These are phyloP conservation scores for Themeda triandra DNA, from an alignment of 176 grass and related monocot genomes.

Conservation along the genomic window DNA sequence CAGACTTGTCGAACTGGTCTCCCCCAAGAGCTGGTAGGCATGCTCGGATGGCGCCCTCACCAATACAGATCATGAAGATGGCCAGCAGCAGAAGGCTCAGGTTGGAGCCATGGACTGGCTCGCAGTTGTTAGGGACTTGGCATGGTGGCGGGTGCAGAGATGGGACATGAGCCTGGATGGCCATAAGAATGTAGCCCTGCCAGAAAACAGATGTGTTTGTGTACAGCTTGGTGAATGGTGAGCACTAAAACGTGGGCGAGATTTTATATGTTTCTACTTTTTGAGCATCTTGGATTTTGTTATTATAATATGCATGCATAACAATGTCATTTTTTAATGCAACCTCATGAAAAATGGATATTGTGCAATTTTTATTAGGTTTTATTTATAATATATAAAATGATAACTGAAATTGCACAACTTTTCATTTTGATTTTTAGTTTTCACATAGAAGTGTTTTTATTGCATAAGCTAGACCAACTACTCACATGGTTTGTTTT, in stretches of 20 bases:
- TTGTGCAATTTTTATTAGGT: no score
- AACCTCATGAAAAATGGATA: no score
- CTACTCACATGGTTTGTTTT: no score
- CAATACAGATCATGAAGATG: constrained; percentile 53
- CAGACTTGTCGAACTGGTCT: constrained; percentile 60
- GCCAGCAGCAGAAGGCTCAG: constrained; percentile 49
- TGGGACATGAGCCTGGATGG: constrained; percentile 56
- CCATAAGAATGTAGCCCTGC: constrained; percentile 75
- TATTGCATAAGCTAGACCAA: no score
- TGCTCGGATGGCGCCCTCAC: constrained; percentile 49
- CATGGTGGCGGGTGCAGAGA: constrained; percentile 62
- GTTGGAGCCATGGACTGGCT: constrained; percentile 41
- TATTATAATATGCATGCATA: not conserved
- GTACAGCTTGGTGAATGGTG: not conserved
- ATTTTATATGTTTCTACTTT: not conserved
- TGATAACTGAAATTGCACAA: no score
- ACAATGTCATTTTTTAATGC: no score
- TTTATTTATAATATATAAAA: no score
- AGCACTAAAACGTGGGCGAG: not conserved
- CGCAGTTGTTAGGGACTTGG: constrained; percentile 13
- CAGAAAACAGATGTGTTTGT: not conserved
- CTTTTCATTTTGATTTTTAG: no score
- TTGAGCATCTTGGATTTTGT: not conserved
- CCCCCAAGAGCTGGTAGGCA: constrained; percentile 66
- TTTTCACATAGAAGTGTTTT: no score